A percentile compares a stretch with the other conserved stretches of the same genome.
Evolutionary conservation across 2,329 filamentous ascomycete species (phyloP).

Genomic region (Neurospora sp.): DNA sequence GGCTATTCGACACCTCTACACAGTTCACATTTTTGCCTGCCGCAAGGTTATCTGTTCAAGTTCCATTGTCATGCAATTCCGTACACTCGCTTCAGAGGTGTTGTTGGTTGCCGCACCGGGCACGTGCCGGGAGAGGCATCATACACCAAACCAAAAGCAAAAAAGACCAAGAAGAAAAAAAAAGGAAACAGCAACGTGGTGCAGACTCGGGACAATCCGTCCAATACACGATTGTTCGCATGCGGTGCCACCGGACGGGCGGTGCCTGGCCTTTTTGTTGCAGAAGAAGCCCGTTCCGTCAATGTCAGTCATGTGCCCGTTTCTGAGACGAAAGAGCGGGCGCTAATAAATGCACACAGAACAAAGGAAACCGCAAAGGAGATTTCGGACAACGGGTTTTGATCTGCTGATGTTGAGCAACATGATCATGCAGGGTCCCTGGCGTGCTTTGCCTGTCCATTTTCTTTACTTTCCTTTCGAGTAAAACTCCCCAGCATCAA

Average conservation of each 20-base stretch:
- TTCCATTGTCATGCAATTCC: neutral
- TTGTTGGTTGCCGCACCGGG: constrained; percentile 16
- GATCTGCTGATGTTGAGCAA: neutral
- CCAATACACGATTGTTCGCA: neutral
- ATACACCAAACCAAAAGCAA: constrained; percentile 21
- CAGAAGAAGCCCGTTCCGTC: neutral
- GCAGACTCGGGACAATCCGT: neutral
- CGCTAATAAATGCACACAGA: neutral
- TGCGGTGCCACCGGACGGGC: neutral
- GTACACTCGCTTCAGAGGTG: neutral
- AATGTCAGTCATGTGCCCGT: neutral
- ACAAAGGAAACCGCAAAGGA: neutral
- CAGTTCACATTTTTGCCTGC: neutral
- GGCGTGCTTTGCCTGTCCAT: neutral
- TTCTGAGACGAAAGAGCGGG: neutral
- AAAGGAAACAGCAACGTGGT: neutral
- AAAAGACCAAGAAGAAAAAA: neutral
- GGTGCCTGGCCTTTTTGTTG: neutral
- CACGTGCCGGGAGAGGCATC: constrained; percentile 30
- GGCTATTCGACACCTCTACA: neutral
- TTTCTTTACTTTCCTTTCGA: neutral
- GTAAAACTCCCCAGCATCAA: neutral
- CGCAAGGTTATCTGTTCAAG: neutral
- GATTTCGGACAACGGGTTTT: neutral
- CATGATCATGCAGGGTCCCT: neutral